A percentile compares a stretch with the other conserved stretches of the same genome.
These are phyloP conservation scores for Pseudogymnoascus sp. DNA, from an alignment of 2,329 filamentous ascomycete species.

Conservation along the genomic window DNA sequence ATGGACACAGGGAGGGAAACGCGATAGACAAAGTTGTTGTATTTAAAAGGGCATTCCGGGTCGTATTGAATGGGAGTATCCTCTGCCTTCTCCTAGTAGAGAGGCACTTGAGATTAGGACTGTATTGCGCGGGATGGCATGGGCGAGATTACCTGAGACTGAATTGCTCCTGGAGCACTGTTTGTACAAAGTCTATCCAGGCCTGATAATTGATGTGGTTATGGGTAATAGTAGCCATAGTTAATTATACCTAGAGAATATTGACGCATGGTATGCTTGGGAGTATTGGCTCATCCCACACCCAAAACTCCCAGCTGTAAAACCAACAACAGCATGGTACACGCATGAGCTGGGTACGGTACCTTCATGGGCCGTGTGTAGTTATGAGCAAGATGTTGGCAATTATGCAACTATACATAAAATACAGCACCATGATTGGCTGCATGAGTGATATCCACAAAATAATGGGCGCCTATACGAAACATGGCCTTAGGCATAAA, in stretches of 20 bases:
- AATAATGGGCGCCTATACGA: neutral
- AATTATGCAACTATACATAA: neutral
- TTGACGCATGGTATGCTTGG: neutral
- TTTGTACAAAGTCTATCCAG: conserved; percentile 10
- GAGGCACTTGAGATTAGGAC: neutral
- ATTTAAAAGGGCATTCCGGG: conserved; percentile 27
- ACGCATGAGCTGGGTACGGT: neutral
- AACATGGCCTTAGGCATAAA: neutral
- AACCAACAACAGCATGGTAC: neutral
- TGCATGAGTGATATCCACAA: neutral
- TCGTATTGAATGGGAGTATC: conserved; percentile 28
- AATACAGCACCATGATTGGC: neutral
- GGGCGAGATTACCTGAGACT: neutral
- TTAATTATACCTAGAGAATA: neutral
- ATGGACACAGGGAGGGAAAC: conserved; percentile 12
- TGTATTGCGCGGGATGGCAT: neutral
- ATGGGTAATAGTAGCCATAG: neutral
- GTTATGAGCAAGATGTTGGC: neutral
- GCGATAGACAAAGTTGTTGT: conserved; percentile 31
- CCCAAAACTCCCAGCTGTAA: neutral
- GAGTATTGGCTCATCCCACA: neutral
- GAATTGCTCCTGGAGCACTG: conserved; percentile 8
- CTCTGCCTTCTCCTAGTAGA: conserved; percentile 9
- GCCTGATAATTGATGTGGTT: neutral
- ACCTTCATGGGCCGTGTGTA: neutral